Base-by-base conservation (phyloP, 129 eudicot genomes). In the Escallonia herrerae region DNA sequence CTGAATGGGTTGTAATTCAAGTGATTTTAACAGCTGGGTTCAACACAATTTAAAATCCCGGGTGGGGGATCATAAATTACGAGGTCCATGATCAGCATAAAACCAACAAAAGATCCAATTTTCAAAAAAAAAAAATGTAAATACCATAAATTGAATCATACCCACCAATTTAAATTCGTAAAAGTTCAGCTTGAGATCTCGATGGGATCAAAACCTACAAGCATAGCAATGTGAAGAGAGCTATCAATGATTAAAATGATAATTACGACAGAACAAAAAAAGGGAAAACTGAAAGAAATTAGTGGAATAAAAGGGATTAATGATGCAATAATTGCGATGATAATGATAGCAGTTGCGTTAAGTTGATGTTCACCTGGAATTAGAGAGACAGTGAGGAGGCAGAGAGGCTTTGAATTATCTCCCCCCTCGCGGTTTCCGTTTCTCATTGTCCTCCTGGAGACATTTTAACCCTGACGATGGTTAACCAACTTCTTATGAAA, bases 141-240 rank as follows among this genome's bases (percentile, higher is more conserved):
- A 14, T 48, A 43, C 2, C 3, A 64, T 13, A 50, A 63, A 60
- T 42, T n/a, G 41, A 64, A 68, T 56, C 40, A 43, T 54, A 68
- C 75, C 37, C 62, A 78, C 76, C 65, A 78, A 73, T 63, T 72
- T 63, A 72, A 67, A 54, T 69, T 22, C 33, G 52, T 56, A 69
- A 69, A 62, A 76, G 63, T 71, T 44, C 58, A 65, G 51, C 64
- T 58, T 44, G 43, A 58, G 74, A 77, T 77, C 82, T 66, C 82
- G 82, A 72, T 71, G 63, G 53, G 38, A 15, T 48, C 60, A 51
- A 3, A 40, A 41, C 43, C 15, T 58, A n/a, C 67, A 58, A 6
- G 33, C n/a, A 15, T 41, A 40, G 15, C 40, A 3, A 63, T 13
- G 15, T 10, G 40, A n/a, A 43, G n/a, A 41, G 38, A 3, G 7